Evolutionary conservation across 2,329 filamentous ascomycete species (phyloP), one percentile per base, ranked within the genome.

Genomic region (Tothia fuscella): DNA sequence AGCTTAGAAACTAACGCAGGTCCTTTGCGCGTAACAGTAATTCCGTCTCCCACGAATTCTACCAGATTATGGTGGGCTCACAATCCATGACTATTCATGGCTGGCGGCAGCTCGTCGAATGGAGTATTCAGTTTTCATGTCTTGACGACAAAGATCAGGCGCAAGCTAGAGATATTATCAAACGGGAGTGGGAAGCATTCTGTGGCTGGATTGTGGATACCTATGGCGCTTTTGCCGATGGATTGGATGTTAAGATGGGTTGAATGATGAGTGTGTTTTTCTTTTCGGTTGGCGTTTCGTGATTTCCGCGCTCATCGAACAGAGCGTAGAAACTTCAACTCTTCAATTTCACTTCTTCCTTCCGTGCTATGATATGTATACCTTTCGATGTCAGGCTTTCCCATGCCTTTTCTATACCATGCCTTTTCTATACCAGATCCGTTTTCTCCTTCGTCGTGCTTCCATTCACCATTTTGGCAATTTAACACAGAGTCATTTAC

Each of bases 21-120:
- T 14, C 31, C 16, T 31, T 25, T 44, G 25, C 20, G 6, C 20
- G n/a, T n/a, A n/a, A 36, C 44, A 82, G 78, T 48, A 83, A 80
- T 12, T 76, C 76, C 2, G 67, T 86, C 32, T 80, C 78, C 1
- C 79, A 85, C 49, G 82, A 87, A 53, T 85, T 86, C 53, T 86
- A 85, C 55, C 82, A 87, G 53, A 70, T 79, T 45, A 76, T 86
- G 67, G 70, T 82, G 6, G 82, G 81, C 36, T 76, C 75, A 33
- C 65, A 69, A 10, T 69, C 74, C 44, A 82, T 86, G 70, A 72
- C 68, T 14, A 58, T 87, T 0, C 74, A 74, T 47, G 80, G 80
- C 32, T 82, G 80, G 77, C 79, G 80, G 53, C 80, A 85, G 57
- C 60, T 68, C 0, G 64, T 59, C 3, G 49, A 58, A 25, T 68